Base-by-base conservation (phyloP, 2,329 filamentous ascomycete genomes). In the Colletotrichum sp. region DNA sequence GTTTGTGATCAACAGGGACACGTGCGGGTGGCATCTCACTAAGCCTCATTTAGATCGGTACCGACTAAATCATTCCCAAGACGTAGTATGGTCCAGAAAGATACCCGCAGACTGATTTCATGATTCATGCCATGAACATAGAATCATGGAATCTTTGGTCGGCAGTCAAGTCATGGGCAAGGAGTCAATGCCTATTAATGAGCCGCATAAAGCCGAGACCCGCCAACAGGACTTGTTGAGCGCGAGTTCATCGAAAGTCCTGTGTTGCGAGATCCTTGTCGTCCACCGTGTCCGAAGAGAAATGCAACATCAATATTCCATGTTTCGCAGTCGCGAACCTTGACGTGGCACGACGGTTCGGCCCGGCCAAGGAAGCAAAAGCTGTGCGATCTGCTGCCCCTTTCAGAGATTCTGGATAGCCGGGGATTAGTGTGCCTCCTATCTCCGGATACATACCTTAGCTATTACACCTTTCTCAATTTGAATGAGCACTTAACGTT, bases 241-340 rank as follows among this genome's bases (percentile, higher is more conserved):
- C 18, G n/a, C 0, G 2, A 21, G 12, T 3, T 21, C 11, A 47
- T 47, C 0, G 2, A n/a, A 47, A 47, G 6, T 9, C n/a, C 43
- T 47, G n/a, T 12, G 12, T 8, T 13, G 1, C n/a, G 2, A 51
- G 2, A 51, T 13, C 43, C 11, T 51, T 21, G n/a, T 3, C 11
- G 12, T 12, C n/a, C 11, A 47, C 18, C 43, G 6, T 13, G n/a
- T 51, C 43, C 0, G 12, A 13, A n/a, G 2, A 13, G 11, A 15
- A 51, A 51, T 51, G 43, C n/a, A 21, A 51, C 43, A 24, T 51
- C 11, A 21, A 51, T 24, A 13, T 51, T 7, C n/a, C 43, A 51
- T 8, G 6, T 0, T 13, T 1, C 11, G 11, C 6, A 12, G 11
- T 51, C 1, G 8, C 1, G n/a, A 51, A 51, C 0, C 12, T 51